Evolutionary conservation across 805 yeast genomes (phyloP).

Genomic region (Pichia thaimueangensis): DNA sequence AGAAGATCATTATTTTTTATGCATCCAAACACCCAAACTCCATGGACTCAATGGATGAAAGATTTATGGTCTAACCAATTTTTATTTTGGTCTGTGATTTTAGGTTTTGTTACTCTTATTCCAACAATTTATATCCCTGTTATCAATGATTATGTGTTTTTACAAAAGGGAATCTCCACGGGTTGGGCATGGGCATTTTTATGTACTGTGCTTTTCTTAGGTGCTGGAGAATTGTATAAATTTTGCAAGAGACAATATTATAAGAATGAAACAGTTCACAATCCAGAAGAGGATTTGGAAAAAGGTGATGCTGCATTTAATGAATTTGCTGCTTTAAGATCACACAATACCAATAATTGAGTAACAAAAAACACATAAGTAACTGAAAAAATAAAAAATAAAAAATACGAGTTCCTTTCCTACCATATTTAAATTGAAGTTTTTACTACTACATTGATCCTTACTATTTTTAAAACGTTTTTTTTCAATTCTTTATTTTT

Average conservation of each 20-base stretch:
- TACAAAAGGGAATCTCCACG: conserved; percentile 62
- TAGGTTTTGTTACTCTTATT: conserved; percentile 66
- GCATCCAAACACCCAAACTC: conserved; percentile 59
- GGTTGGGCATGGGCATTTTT: conserved; percentile 79
- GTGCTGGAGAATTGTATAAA: conserved; percentile 63
- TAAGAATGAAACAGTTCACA: conserved; percentile 36
- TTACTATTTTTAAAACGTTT: too few relatives aligned
- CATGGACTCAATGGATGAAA: conserved; percentile 51
- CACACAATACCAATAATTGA: background rate
- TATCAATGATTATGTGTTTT: conserved; percentile 69
- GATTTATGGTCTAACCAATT: conserved; percentile 73
- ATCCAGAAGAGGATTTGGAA: conserved; percentile 61
- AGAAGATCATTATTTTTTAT: conserved; percentile 63
- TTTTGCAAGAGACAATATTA: conserved; percentile 52
- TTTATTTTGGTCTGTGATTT: conserved; percentile 71
- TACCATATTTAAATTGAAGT: too few relatives aligned
- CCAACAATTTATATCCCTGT: conserved; percentile 86
- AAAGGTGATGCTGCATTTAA: conserved; percentile 29
- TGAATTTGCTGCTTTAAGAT: too few relatives aligned
- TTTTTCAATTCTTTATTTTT: too few relatives aligned
- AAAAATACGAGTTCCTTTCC: too few relatives aligned
- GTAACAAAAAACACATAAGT: background rate
- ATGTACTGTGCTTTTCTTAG: conserved; percentile 48
- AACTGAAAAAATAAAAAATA: background rate
- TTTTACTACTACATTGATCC: too few relatives aligned